Evolutionary conservation across 768 basidiomycete genomes (phyloP).

Genomic region (Lactarius quietus): DNA sequence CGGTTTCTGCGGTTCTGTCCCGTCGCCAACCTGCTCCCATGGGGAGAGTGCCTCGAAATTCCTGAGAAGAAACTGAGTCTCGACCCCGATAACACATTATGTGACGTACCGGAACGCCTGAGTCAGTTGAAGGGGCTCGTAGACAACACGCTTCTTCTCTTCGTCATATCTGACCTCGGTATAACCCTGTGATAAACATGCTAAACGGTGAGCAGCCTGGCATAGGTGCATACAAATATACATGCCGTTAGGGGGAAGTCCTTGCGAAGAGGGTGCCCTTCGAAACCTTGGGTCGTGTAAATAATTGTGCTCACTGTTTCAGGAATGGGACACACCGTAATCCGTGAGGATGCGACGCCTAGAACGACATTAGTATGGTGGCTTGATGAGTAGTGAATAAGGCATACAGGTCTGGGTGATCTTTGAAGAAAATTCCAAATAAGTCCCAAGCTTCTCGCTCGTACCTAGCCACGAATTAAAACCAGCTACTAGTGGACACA

Average conservation of each 20-base stretch:
- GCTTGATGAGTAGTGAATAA: constrained; percentile 6
- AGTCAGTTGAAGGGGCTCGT: constrained; percentile 95
- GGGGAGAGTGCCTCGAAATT: constrained; percentile 93
- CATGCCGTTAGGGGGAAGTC: constrained; percentile 95
- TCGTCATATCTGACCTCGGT: constrained; percentile 98
- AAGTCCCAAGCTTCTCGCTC: constrained; percentile 99
- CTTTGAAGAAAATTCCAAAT: constrained; percentile 93
- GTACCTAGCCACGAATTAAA: constrained; percentile 52
- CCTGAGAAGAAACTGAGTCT: constrained; percentile 39
- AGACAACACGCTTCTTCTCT: constrained; percentile 94
- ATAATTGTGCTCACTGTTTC: constrained; percentile 6
- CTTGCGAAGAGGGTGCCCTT: constrained; percentile 96
- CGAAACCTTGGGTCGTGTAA: constrained; percentile 59
- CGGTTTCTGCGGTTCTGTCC: constrained; percentile 53
- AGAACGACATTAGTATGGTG: constrained; percentile 24
- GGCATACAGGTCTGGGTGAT: constrained; percentile 92
- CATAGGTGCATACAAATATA: constrained; percentile 16
- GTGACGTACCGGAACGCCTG: constrained; percentile 90
- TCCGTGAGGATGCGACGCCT: constrained; percentile 97
- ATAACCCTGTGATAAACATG: constrained; percentile 66
- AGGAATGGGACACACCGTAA: constrained; percentile 58
- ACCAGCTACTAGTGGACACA: background rate
- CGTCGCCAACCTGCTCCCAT: constrained; percentile 91
- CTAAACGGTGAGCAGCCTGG: constrained; percentile 10
- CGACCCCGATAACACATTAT: background rate